A percentile compares a stretch with the other conserved stretches of the same genome.
Conservation (phyloP, 2,329 filamentous ascomycete genomes). For the Cryphonectria japonica region DNA sequence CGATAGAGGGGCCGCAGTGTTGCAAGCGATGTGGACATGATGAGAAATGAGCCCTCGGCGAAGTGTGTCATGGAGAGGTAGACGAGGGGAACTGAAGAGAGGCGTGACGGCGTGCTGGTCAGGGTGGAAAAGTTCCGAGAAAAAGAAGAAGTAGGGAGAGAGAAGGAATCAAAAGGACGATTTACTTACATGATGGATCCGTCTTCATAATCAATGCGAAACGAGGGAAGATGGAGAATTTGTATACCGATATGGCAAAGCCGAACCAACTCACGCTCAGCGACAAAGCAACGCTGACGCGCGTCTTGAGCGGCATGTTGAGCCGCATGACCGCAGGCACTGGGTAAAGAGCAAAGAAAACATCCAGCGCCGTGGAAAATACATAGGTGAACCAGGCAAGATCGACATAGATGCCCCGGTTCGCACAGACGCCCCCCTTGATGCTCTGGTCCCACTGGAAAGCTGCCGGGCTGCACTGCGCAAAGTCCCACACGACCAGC, state of each 20-base stretch:
- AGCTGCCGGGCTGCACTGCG: constrained; percentile 36
- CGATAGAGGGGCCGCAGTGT: constrained; percentile 27
- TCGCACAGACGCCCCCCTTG: constrained; percentile 33
- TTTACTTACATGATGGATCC: constrained; percentile 37
- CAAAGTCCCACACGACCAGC: constrained; percentile 38
- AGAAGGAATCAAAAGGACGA: constrained; percentile 24
- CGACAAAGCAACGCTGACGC: constrained; percentile 34
- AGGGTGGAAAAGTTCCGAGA: constrained; percentile 20
- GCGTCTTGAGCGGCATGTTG: constrained; percentile 37
- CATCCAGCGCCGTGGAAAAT: constrained; percentile 38
- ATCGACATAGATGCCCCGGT: constrained; percentile 32
- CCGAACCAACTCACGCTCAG: constrained; percentile 36
- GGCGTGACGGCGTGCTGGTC: neutral
- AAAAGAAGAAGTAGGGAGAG: constrained; percentile 33
- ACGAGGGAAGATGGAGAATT: constrained; percentile 35
- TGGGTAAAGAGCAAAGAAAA: constrained; percentile 40
- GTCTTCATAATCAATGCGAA: constrained; percentile 32
- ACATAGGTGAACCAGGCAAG: constrained; percentile 38
- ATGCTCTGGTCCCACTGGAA: constrained; percentile 37
- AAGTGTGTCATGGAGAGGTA: constrained; percentile 37
- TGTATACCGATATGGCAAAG: constrained; percentile 37
- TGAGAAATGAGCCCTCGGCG: constrained; percentile 27
- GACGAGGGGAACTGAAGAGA: constrained; percentile 32
- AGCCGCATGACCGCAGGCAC: constrained; percentile 39
- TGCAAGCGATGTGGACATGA: constrained; percentile 26